Evolutionary conservation across 352 stramenopile species (phyloP).

Genomic region (Phytophthora parvispora): DNA sequence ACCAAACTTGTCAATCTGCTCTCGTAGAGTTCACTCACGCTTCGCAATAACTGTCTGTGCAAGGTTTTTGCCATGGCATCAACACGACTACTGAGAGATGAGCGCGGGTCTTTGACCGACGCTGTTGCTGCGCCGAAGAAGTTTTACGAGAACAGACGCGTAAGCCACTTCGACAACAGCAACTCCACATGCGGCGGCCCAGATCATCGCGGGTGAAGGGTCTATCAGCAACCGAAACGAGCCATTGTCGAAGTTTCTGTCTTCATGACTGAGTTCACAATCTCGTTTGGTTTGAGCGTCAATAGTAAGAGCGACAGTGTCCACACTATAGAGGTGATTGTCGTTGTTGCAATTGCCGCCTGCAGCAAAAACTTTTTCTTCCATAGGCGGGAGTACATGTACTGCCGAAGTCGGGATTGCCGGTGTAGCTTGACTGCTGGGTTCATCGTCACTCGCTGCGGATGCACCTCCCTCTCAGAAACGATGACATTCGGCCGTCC

Average conservation of each 20-base stretch:
- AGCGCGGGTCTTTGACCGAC: not conserved
- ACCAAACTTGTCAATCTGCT: not conserved
- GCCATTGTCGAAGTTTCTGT: not conserved
- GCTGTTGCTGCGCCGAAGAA: not conserved
- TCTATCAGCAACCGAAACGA: slow-evolving; percentile 2
- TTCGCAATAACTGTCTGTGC: not conserved
- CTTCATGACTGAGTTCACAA: slow-evolving; percentile 14
- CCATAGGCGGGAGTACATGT: no score
- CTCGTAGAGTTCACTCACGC: not conserved
- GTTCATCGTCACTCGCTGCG: no score
- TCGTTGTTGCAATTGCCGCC: slow-evolving; percentile 2
- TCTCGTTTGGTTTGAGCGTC: slow-evolving; percentile 25
- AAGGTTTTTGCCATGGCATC: not conserved
- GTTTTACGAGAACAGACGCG: slow-evolving; percentile 6
- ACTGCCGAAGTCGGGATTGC: no score
- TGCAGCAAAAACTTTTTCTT: not conserved
- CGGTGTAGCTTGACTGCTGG: no score
- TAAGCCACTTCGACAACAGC: slow-evolving; percentile 10
- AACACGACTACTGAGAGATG: not conserved
- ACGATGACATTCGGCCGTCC: no score
- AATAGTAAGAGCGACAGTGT: slow-evolving; percentile 28
- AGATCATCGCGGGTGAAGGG: not conserved
- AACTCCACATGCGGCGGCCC: slow-evolving; percentile 5
- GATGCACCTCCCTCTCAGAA: no score
- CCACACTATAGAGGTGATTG: slow-evolving; percentile 15